A percentile compares a stretch with the other conserved stretches of the same genome.
phyloP scores from a whole-genome alignment of 2,329 filamentous ascomycete genomes.

The Colletotrichum brevisporum region DNA sequence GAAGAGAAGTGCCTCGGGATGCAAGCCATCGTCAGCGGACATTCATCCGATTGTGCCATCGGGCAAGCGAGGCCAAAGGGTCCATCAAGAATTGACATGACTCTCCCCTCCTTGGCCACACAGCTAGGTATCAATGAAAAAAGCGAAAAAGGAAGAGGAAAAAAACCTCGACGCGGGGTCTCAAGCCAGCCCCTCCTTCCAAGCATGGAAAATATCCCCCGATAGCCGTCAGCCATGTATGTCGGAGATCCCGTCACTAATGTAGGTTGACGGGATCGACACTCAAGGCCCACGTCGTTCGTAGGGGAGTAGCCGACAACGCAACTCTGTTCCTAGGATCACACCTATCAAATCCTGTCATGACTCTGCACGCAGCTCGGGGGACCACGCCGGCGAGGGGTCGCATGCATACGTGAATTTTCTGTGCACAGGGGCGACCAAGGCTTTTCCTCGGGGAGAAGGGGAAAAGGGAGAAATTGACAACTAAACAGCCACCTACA shows the following conservation, averaged over 20 bases:
- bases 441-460: no score
- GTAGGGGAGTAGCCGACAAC: neutral
- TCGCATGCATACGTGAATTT: neutral
- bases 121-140: neutral
- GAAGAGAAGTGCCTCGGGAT: no score
- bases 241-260: neutral
- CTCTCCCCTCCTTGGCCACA: no score
- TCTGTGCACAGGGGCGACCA: no score
- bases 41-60: no score
- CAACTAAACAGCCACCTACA: neutral
- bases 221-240: neutral
- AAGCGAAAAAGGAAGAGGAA: neutral
- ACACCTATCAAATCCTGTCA: neutral
- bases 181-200: slow-evolving; percentile 9
- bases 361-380: no score
- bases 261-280: slow-evolving; percentile 8
- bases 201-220: neutral
- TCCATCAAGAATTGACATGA: no score
- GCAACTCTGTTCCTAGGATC: no score
- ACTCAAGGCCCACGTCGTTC: neutral
- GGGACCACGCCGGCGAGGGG: neutral
- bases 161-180: neutral
- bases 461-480: neutral
- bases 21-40: no score
- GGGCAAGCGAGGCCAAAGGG: no score